phyloP scores from a whole-genome alignment of 345 rosid genomes.

The Lepidium aucheri region DNA sequence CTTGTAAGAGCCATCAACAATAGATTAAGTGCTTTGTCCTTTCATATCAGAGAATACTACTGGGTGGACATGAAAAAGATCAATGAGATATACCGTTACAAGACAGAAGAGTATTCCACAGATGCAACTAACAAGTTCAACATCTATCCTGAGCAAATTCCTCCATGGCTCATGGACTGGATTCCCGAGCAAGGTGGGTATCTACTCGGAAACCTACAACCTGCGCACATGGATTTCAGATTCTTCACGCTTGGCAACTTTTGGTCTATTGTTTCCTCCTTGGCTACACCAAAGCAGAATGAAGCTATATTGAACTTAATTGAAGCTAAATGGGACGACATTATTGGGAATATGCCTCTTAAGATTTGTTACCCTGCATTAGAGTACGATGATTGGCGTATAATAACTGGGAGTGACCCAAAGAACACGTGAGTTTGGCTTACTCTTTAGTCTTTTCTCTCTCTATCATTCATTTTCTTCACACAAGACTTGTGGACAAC shows the following conservation, averaged over 20 bases:
- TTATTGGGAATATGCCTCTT: slow-evolving; percentile 76
- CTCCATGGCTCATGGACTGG: slow-evolving; percentile 89
- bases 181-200: slow-evolving; percentile 79
- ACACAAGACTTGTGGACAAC: not conserved
- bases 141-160: slow-evolving; percentile 87
- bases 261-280: slow-evolving; percentile 72
- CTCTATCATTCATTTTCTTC: not conserved
- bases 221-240: slow-evolving; percentile 86
- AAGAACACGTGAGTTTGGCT: slow-evolving; percentile 67
- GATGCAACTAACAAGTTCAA: slow-evolving; percentile 86
- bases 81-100: slow-evolving; percentile 83
- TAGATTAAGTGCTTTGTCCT: slow-evolving; percentile 73
- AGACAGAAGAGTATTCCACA: slow-evolving; percentile 81
- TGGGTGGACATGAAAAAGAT: slow-evolving; percentile 84
- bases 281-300: slow-evolving; percentile 76
- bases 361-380: slow-evolving; percentile 91
- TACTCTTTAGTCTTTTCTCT: not conserved
- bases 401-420: slow-evolving; percentile 93
- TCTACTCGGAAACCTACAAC: slow-evolving; percentile 71
- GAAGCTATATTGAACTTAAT: slow-evolving; percentile 57
- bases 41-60: slow-evolving; percentile 83
- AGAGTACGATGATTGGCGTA: slow-evolving; percentile 88
- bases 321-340: slow-evolving; percentile 79
- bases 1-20: slow-evolving; percentile 72
- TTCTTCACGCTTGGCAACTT: slow-evolving; percentile 82